A percentile compares a stretch with the other conserved stretches of the same genome.
Evolutionary conservation across 2,329 filamentous ascomycete species (phyloP).

Genomic region (Calonectria leucothoes): DNA sequence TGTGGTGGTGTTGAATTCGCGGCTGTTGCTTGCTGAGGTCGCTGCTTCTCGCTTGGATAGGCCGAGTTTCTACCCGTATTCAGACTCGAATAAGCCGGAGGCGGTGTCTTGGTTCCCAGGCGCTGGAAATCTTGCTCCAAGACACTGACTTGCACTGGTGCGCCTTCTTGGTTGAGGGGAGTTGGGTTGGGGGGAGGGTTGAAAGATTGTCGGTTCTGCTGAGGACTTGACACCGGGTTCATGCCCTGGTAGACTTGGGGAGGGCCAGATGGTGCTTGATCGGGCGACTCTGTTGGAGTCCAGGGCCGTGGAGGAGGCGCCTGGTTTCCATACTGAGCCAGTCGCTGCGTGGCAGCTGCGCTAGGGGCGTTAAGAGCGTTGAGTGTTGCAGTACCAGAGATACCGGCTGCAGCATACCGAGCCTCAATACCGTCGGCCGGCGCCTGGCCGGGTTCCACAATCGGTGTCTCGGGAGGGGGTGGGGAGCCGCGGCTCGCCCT

Average conservation of each 20-base stretch:
- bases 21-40: slow-evolving; percentile 50
- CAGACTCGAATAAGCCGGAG: slow-evolving; percentile 94
- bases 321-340: slow-evolving; percentile 77
- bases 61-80: slow-evolving; percentile 62
- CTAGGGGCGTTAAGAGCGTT: slow-evolving; percentile 78
- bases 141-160: slow-evolving; percentile 71
- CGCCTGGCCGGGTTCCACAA: slow-evolving; percentile 77
- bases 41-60: slow-evolving; percentile 85
- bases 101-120: slow-evolving; percentile 84
- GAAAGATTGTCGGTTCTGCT: slow-evolving; percentile 48
- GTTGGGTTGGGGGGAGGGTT: slow-evolving; percentile 56
- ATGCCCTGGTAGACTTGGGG: slow-evolving; percentile 92
- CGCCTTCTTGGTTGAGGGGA: slow-evolving; percentile 44
- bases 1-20: not conserved
- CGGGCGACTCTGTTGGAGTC: slow-evolving; percentile 94
- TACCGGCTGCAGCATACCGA: slow-evolving; percentile 90
- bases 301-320: slow-evolving; percentile 73
- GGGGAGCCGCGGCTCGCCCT: slow-evolving; percentile 92
- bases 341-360: slow-evolving; percentile 82
- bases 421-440: slow-evolving; percentile 88
- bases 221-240: slow-evolving; percentile 72
- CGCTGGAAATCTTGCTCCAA: slow-evolving; percentile 88
- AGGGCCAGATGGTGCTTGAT: slow-evolving; percentile 87
- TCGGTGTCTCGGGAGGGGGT: slow-evolving; percentile 92
- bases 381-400: slow-evolving; percentile 85